phyloP scores from a whole-genome alignment of 305 asterid species.

The Fraxinus sp. region DNA sequence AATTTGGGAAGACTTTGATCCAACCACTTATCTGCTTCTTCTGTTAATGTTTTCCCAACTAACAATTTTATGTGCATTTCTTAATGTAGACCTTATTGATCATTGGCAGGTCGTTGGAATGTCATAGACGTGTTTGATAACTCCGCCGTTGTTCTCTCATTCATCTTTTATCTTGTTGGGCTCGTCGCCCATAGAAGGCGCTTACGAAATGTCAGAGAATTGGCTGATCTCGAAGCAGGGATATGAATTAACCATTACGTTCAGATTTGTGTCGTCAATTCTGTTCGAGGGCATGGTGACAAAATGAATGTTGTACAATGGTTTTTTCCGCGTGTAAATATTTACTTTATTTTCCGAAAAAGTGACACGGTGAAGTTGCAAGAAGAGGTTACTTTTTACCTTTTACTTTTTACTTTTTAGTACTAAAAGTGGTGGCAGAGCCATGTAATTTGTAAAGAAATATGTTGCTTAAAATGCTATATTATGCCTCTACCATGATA shows the following conservation, averaged over 20 bases:
- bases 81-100: not conserved
- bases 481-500: not conserved
- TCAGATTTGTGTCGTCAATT: not conserved
- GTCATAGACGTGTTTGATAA: slow-evolving; percentile 50
- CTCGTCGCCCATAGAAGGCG: slow-evolving; percentile 53
- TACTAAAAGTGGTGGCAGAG: not conserved
- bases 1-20: not conserved
- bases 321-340: not conserved
- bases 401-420: not conserved
- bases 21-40: not conserved
- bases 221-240: slow-evolving; percentile 34
- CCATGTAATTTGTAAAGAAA: not conserved
- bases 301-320: not conserved
- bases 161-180: slow-evolving; percentile 48
- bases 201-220: slow-evolving; percentile 43
- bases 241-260: not conserved
- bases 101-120: slow-evolving; percentile 52
- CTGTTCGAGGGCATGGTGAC: not conserved
- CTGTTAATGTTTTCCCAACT: not conserved
- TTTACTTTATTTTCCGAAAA: not conserved
- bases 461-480: not conserved
- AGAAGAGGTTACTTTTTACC: not conserved
- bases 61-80: not conserved
- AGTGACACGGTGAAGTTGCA: not conserved
- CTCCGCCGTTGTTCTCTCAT: slow-evolving; percentile 51